Evolutionary conservation across 108 stramenopile species (phyloP).

Genomic region (Parietichytrium sp.): DNA sequence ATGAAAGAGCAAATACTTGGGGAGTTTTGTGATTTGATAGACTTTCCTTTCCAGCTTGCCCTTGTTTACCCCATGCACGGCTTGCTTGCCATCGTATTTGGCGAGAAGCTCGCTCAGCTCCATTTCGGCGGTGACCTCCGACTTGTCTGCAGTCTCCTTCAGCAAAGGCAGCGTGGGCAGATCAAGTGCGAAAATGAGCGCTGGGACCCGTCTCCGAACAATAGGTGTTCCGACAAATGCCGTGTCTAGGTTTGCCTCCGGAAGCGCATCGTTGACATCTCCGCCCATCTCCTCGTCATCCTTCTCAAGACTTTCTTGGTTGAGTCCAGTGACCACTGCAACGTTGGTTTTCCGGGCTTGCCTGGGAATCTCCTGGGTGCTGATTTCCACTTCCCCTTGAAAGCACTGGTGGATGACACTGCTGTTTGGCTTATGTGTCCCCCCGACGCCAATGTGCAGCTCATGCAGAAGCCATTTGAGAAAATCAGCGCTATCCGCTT

Average conservation of each 20-base stretch:
- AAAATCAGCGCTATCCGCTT: slow-evolving; percentile 88
- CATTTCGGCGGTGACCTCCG: slow-evolving; percentile 94
- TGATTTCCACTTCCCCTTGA: slow-evolving; percentile 82
- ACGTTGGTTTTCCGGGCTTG: slow-evolving; percentile 56
- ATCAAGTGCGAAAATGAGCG: slow-evolving; percentile 88
- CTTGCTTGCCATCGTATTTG: slow-evolving; percentile 89
- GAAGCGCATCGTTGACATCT: slow-evolving; percentile 58
- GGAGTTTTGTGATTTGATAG: slow-evolving; percentile 77
- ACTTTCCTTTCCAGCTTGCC: slow-evolving; percentile 65
- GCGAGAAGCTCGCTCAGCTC: slow-evolving; percentile 82
- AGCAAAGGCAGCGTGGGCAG: slow-evolving; percentile 97
- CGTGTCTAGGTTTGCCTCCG: slow-evolving; percentile 39
- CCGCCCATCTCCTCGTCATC: slow-evolving; percentile 66
- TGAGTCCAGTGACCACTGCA: slow-evolving; percentile 43
- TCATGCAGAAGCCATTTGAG: slow-evolving; percentile 89
- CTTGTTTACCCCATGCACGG: slow-evolving; percentile 67
- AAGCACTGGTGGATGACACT: slow-evolving; percentile 84
- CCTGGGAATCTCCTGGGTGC: slow-evolving; percentile 55
- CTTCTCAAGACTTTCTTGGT: slow-evolving; percentile 36
- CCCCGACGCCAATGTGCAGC: slow-evolving; percentile 75
- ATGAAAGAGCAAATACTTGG: slow-evolving; percentile 86
- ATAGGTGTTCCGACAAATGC: slow-evolving; percentile 38
- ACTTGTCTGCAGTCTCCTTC: slow-evolving; percentile 85
- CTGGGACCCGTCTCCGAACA: slow-evolving; percentile 58
- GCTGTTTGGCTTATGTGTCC: slow-evolving; percentile 41